phyloP scores from a whole-genome alignment of 495 filamentous ascomycete species.

The Penicillium pulvis region DNA sequence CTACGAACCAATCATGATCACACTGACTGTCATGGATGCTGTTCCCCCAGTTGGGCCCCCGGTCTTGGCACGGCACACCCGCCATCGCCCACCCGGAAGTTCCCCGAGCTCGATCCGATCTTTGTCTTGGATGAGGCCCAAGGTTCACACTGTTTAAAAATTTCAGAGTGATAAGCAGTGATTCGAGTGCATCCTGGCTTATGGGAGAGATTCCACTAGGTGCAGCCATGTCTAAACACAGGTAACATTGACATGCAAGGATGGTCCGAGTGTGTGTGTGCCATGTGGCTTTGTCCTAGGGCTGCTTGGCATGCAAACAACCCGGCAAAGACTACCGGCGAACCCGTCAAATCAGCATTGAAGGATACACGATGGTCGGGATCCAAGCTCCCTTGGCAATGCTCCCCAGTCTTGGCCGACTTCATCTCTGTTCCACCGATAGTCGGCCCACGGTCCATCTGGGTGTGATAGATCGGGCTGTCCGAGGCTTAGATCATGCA shows the following conservation, averaged over 20 bases:
- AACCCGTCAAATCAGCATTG: conserved; percentile 20
- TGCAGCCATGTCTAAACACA: too few relatives aligned
- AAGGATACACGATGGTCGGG: conserved; percentile 6
- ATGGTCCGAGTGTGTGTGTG: background rate
- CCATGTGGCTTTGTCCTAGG: background rate
- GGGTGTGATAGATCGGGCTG: conserved; percentile 6
- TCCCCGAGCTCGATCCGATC: background rate
- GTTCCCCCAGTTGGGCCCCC: background rate
- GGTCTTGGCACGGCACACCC: background rate
- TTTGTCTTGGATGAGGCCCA: background rate
- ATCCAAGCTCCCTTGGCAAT: conserved; percentile 33
- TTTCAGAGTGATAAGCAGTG: too few relatives aligned
- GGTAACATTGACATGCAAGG: background rate
- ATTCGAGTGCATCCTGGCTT: too few relatives aligned
- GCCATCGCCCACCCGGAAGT: background rate
- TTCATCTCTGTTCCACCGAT: conserved; percentile 16
- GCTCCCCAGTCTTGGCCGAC: conserved; percentile 20
- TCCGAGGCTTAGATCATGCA: conserved; percentile 4
- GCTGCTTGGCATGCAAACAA: background rate
- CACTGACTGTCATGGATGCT: background rate
- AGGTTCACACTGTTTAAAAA: too few relatives aligned
- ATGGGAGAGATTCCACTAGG: too few relatives aligned
- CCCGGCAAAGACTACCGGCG: conserved; percentile 12
- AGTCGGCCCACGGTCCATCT: conserved; percentile 8
- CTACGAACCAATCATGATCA: background rate